Conservation (phyloP, 192 early-diverging fungal genomes). For the Podila horticola region DNA sequence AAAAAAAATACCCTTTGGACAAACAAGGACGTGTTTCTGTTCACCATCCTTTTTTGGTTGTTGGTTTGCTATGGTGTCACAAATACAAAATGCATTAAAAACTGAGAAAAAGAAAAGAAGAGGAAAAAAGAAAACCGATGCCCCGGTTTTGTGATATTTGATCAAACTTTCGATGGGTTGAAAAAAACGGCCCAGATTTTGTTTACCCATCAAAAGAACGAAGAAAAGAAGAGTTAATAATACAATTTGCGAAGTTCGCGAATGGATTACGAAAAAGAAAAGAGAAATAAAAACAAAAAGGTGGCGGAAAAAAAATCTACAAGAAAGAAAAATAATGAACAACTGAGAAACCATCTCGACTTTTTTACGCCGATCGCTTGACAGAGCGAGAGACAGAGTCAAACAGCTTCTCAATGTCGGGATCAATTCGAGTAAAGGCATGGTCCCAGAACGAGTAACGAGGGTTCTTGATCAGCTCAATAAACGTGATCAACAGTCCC, state of each 20-base stretch:
- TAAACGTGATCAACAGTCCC: constrained; percentile 97
- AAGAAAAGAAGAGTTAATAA: constrained; percentile 1
- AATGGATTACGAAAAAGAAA: constrained; percentile 1
- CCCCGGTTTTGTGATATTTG: too few species aligned
- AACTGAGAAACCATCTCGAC: neutral
- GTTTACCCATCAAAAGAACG: neutral
- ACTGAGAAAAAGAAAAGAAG: neutral
- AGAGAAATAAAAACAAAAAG: neutral
- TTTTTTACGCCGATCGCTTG: constrained; percentile 28
- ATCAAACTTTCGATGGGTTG: too few species aligned
- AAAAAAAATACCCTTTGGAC: too few species aligned
- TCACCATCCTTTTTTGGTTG: neutral
- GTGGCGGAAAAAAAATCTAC: constrained; percentile 1
- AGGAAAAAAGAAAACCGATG: neutral
- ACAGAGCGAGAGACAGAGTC: constrained; percentile 66
- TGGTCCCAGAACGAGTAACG: constrained; percentile 69
- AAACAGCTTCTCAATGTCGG: constrained; percentile 87
- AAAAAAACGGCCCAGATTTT: neutral
- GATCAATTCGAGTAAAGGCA: constrained; percentile 70
- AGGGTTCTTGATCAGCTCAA: constrained; percentile 95
- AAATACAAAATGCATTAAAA: neutral
- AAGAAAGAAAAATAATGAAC: constrained; percentile 3
- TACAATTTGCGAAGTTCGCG: constrained; percentile 3
- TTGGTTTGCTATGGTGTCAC: neutral
- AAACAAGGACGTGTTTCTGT: too few species aligned